Evolutionary conservation across 768 basidiomycete genomes (phyloP).

Genomic region (Hygrocybe punicea): DNA sequence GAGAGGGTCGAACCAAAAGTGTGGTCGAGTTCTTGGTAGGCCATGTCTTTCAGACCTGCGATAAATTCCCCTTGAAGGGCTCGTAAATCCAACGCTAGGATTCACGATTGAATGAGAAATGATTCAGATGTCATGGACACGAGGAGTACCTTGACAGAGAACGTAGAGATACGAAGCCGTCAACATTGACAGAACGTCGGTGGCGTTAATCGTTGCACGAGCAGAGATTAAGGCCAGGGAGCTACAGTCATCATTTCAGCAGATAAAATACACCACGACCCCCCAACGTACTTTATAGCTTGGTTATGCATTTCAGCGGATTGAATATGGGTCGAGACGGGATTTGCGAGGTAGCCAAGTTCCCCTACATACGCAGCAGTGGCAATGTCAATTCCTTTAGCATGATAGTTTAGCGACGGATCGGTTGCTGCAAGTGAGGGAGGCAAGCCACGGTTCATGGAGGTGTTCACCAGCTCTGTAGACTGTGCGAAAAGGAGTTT

Average conservation of each 20-base stretch:
- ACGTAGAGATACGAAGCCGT: slow-evolving; percentile 69
- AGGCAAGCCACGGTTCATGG: slow-evolving; percentile 75
- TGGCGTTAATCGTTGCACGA: slow-evolving; percentile 64
- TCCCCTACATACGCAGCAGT: slow-evolving; percentile 78
- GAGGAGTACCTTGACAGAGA: slow-evolving; percentile 55
- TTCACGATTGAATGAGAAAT: neutral
- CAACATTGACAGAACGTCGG: slow-evolving; percentile 68
- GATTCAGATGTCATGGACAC: neutral
- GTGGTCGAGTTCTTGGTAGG: slow-evolving; percentile 46
- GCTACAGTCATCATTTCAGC: slow-evolving; percentile 22
- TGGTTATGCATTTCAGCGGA: slow-evolving; percentile 87
- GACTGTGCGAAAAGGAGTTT: slow-evolving; percentile 68
- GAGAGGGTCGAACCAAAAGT: slow-evolving; percentile 45
- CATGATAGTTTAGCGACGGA: slow-evolving; percentile 73
- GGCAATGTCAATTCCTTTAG: slow-evolving; percentile 77
- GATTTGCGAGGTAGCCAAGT: slow-evolving; percentile 72
- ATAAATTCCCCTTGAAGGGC: slow-evolving; percentile 68
- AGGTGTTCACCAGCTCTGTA: slow-evolving; percentile 74
- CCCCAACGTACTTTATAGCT: slow-evolving; percentile 66
- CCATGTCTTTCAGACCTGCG: slow-evolving; percentile 45
- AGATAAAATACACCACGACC: neutral
- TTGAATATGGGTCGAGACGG: slow-evolving; percentile 77
- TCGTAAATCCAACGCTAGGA: slow-evolving; percentile 74
- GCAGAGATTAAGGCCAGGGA: slow-evolving; percentile 70
- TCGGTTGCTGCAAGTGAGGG: slow-evolving; percentile 71